Evolutionary conservation across 176 grass and related monocot genomes (phyloP), one percentile per base, ranked within the genome.

Genomic region (Elaeis guineensis): DNA sequence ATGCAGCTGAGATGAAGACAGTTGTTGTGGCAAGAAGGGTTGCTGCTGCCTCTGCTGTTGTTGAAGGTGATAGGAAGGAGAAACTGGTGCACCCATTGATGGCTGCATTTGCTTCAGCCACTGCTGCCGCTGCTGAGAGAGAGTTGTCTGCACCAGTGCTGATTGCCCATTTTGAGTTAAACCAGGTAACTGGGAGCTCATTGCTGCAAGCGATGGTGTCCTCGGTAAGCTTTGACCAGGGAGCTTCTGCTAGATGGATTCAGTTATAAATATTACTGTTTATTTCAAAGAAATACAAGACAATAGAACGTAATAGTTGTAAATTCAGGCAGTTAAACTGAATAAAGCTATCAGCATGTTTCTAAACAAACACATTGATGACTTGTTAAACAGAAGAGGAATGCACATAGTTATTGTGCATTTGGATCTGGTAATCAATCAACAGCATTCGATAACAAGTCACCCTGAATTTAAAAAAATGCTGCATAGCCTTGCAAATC

Each of bases 71-170:
- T 90, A 85, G 56, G 70, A 55, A 63, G 64, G 52, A 63, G 82
- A 83, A 74, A 69, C 60, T 70, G 87, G 61, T 22, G 82, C 72
- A 25, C 49, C 25, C 69, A 86, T 73, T 5, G 87, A 82, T 69
- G 86, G 62, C 50, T 95, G 90, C 11, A 90, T 62, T 74, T 90
- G 80, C 58, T 90, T 86, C 57, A 89, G 64, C 83, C 80, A 86
- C 57, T 86, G 79, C 57, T 89, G 84, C 54, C 0, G 89, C 21
- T 90, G 86, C 52, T 81, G 78, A 65, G 86, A 58, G 24, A 83
- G 54, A 65, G 80, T 69, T 64, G 77, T 85, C 63, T 86, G 86
- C 58, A 82, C 54, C 66, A 87, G 59, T 54, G 69, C 7, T 18
- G 70, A 63, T 58, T 87, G 86, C 21, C 91, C 86, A 60, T 79